phyloP scores from a whole-genome alignment of 2,329 filamentous ascomycete species.

The Ophiostoma pallidulum region DNA sequence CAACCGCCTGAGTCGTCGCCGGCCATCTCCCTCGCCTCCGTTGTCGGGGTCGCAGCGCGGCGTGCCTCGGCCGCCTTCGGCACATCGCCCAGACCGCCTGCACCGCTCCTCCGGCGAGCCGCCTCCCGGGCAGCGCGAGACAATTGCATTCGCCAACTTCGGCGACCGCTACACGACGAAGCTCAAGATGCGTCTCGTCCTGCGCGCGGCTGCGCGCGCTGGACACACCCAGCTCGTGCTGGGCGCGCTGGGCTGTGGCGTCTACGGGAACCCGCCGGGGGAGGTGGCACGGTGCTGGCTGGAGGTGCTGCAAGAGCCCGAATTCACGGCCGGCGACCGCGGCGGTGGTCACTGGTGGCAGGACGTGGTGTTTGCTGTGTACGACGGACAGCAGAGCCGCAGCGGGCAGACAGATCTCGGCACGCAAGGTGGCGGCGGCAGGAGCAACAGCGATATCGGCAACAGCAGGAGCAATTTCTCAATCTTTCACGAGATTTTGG shows the following conservation, averaged over 20 bases:
- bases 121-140: conserved; percentile 5
- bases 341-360: conserved; percentile 58
- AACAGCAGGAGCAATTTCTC: conserved; percentile 40
- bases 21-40: too few species aligned
- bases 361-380: conserved; percentile 56
- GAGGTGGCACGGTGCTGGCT: conserved; percentile 54
- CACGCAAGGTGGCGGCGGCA: background rate
- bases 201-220: conserved; percentile 48
- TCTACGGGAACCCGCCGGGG: conserved; percentile 51
- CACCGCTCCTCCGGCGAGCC: too few species aligned
- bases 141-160: conserved; percentile 30
- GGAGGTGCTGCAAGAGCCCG: conserved; percentile 48
- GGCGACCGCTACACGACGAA: conserved; percentile 44
- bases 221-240: conserved; percentile 53
- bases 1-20: too few species aligned
- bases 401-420: conserved; percentile 3
- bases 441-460: too few species aligned
- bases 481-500: conserved; percentile 37
- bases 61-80: too few species aligned
- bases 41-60: too few species aligned
- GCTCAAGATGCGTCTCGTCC: conserved; percentile 51
- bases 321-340: conserved; percentile 36
- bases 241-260: conserved; percentile 61
- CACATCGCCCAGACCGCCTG: too few species aligned
- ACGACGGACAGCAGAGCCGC: conserved; percentile 27